These are phyloP conservation scores for Cryptomeria japonica DNA, from an alignment of 75 land plant species.

Conservation along the genomic window DNA sequence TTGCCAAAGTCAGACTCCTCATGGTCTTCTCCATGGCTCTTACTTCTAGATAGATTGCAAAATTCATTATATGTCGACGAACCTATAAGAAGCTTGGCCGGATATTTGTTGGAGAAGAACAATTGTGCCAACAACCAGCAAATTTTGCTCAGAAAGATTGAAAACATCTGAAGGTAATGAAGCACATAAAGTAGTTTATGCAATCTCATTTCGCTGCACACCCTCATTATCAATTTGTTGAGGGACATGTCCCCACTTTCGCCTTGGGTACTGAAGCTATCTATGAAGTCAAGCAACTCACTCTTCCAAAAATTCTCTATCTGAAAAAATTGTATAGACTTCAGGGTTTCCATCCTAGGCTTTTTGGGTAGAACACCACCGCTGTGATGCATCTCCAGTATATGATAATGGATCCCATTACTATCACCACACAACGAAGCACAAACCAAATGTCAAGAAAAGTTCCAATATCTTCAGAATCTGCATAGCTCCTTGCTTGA, in stretches of 20 bases:
- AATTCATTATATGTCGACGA: background rate
- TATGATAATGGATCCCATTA: background rate
- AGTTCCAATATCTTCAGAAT: too few species aligned
- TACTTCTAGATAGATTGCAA: background rate
- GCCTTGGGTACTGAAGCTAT: background rate
- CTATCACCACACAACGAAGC: background rate
- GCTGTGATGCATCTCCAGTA: background rate
- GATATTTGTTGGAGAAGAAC: background rate
- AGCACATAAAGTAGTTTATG: background rate
- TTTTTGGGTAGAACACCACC: background rate
- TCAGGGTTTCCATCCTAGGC: too few species aligned
- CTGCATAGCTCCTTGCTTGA: background rate
- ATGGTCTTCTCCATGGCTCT: background rate
- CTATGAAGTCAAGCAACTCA: background rate
- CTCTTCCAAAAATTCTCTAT: background rate
- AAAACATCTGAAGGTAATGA: background rate
- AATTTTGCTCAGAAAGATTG: background rate
- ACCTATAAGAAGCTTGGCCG: background rate
- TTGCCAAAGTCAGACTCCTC: background rate
- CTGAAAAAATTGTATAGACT: background rate
- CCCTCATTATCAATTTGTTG: background rate
- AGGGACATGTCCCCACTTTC: background rate
- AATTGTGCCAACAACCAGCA: background rate
- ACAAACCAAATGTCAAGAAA: background rate
- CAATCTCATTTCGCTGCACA: background rate